Evolutionary conservation across 2,329 filamentous ascomycete species (phyloP).

Genomic region (Alternaria consortialis): DNA sequence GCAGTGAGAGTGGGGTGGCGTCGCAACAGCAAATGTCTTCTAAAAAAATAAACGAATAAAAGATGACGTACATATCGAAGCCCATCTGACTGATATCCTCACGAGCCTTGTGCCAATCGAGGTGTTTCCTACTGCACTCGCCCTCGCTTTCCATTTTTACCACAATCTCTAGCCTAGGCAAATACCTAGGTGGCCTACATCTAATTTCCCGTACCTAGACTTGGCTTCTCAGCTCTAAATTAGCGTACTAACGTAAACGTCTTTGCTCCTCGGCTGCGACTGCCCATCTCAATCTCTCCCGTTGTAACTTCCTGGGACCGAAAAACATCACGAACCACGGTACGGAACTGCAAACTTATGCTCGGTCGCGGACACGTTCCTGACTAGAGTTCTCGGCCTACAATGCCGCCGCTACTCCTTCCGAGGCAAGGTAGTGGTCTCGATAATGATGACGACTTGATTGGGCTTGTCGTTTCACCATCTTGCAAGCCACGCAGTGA

Average conservation of each 20-base stretch:
- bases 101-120: not conserved
- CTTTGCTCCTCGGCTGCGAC: not conserved
- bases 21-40: not conserved
- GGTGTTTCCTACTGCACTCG: not conserved
- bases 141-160: not conserved
- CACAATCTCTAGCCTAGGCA: not conserved
- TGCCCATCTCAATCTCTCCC: not conserved
- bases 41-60: not conserved
- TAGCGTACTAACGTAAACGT: not conserved
- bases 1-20: not conserved
- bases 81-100: not conserved
- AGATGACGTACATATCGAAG: not conserved
- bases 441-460: not conserved
- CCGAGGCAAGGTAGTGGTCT: not conserved
- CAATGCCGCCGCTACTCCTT: not conserved
- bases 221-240: not conserved
- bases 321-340: not conserved
- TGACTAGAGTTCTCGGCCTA: not conserved
- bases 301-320: not conserved
- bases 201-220: not conserved
- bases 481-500: not conserved
- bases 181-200: not conserved
- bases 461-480: not conserved
- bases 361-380: slow-evolving; percentile 1
- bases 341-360: not conserved